These are phyloP conservation scores for Edaphochlamys debaryana DNA, from an alignment of 139 green algal species.

Conservation along the genomic window DNA sequence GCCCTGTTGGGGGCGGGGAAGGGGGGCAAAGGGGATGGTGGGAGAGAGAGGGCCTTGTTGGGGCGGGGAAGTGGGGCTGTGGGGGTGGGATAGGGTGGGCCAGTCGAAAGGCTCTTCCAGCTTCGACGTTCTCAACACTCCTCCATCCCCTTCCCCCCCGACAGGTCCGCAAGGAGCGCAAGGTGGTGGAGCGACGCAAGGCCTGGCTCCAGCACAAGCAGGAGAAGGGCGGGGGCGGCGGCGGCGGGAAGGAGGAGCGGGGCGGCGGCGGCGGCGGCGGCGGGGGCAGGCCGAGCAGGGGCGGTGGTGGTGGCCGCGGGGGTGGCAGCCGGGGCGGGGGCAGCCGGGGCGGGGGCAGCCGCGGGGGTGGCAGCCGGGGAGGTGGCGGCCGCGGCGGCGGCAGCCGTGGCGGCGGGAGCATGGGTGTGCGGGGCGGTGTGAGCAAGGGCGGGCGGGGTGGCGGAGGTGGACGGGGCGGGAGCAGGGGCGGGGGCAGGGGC, in stretches of 20 bases:
- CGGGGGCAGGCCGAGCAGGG: neutral
- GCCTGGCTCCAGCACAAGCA: conserved; percentile 18
- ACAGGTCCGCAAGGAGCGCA: conserved; percentile 50
- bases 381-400: no score
- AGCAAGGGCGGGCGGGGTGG: no score
- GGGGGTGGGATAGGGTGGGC: no score
- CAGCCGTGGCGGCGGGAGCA: no score
- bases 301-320: neutral
- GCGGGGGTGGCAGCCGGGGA: no score
- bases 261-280: neutral
- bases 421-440: no score
- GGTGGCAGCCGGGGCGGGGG: neutral
- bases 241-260: neutral
- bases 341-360: neutral
- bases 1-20: neutral
- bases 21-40: neutral
- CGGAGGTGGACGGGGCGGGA: no score
- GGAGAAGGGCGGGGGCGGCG: neutral
- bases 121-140: no score
- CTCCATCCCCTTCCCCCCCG: neutral
- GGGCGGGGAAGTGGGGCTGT: no score
- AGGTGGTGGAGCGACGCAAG: conserved; percentile 27
- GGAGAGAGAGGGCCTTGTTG: neutral
- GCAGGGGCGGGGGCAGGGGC: no score
- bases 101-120: no score